Conservation (phyloP, 176 grass and related monocot species). For the Calamus simplicifolius region DNA sequence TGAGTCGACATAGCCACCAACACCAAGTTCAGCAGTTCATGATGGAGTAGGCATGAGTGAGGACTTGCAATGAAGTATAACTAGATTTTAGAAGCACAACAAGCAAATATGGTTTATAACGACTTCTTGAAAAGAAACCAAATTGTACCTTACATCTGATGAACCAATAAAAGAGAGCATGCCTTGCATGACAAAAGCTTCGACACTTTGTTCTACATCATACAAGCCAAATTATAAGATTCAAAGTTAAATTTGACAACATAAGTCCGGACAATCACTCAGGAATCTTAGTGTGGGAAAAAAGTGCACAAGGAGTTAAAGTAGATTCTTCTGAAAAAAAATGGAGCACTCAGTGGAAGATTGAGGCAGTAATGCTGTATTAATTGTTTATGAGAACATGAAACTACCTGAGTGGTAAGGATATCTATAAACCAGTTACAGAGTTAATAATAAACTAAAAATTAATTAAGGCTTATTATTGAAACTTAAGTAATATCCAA, state of each 20-base stretch:
- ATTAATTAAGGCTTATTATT: no score
- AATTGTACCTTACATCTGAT: constrained; percentile 86
- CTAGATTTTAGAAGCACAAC: constrained; percentile 29
- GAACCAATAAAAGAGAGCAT: constrained; percentile 67
- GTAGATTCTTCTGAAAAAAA: not conserved
- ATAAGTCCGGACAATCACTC: not conserved
- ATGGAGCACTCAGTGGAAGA: no score
- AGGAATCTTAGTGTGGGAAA: not conserved
- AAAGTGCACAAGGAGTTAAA: not conserved
- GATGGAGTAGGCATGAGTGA: constrained; percentile 78
- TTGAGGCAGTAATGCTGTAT: no score
- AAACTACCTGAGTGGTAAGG: not conserved
- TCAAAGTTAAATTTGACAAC: not conserved
- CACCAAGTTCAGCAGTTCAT: constrained; percentile 93
- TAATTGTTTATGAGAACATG: no score
- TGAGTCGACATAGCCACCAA: constrained; percentile 98
- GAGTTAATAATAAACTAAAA: no score
- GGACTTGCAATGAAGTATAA: constrained; percentile 48
- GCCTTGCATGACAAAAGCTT: constrained; percentile 75
- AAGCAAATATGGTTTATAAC: not conserved
- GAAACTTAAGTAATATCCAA: no score
- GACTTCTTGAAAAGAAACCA: constrained; percentile 5
- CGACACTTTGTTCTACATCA: constrained; percentile 56
- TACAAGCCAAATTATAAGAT: constrained; percentile 5
- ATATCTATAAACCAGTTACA: no score